Conservation (phyloP, 805 yeast species). For the Lipomyces kockii region DNA sequence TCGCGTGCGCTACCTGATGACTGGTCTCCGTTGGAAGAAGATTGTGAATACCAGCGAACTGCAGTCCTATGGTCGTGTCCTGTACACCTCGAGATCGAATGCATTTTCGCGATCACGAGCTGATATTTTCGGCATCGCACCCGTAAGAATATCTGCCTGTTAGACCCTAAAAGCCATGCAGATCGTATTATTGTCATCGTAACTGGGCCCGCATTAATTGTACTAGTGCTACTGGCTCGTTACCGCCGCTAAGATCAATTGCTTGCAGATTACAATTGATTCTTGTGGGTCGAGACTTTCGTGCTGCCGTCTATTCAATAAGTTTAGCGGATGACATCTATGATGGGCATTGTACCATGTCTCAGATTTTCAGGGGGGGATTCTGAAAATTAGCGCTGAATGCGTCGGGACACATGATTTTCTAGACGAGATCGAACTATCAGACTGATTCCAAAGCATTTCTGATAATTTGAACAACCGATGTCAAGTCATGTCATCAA, state of each 20-base stretch:
- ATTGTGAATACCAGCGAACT: neutral
- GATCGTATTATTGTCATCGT: neutral
- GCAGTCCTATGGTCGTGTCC: neutral
- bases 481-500: neutral
- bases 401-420: neutral
- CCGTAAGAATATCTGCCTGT: neutral
- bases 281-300: no score
- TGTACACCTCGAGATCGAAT: neutral
- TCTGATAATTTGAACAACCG: neutral
- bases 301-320: no score
- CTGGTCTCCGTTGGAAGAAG: neutral
- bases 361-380: slow-evolving; percentile 1
- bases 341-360: neutral
- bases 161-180: neutral
- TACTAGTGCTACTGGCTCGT: no score
- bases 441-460: neutral
- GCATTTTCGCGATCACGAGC: neutral
- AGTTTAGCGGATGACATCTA: no score
- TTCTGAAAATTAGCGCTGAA: neutral
- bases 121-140: neutral
- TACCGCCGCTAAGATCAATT: neutral
- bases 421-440: neutral
- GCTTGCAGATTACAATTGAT: neutral
- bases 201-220: neutral
- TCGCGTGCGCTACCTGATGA: neutral